Percentiles rank a stretch among this genome's conserved stretches.
These are phyloP conservation scores for Clavispora fructus DNA, from an alignment of 805 yeast species.

Conservation along the genomic window DNA sequence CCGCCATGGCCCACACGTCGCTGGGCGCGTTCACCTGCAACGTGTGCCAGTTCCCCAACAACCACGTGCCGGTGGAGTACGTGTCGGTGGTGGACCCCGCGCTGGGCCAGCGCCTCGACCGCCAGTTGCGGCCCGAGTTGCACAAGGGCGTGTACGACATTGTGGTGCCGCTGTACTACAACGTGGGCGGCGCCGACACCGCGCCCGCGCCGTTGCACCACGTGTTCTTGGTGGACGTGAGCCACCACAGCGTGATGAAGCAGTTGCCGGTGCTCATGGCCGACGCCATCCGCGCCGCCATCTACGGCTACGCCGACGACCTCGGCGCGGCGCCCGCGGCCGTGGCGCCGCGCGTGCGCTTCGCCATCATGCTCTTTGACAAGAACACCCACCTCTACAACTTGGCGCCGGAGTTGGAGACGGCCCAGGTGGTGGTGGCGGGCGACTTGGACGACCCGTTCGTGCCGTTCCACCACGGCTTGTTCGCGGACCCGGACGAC, in stretches of 20 bases:
- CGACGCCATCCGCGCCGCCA: conserved; percentile 60
- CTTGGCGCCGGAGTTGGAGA: conserved; percentile 49
- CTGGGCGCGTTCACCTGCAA: conserved; percentile 73
- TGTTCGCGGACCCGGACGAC: conserved; percentile 75
- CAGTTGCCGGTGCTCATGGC: conserved; percentile 60
- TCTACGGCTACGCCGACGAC: conserved; percentile 29
- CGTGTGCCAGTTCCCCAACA: conserved; percentile 71
- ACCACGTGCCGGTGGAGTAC: conserved; percentile 64
- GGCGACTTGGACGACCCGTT: conserved; percentile 75
- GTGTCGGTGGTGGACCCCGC: conserved; percentile 52
- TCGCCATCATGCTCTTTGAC: conserved; percentile 76
- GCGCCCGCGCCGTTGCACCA: conserved; percentile 48
- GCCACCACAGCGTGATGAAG: conserved; percentile 51
- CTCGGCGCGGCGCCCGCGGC: conserved; percentile 23
- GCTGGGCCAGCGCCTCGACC: conserved; percentile 60
- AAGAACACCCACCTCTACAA: conserved; percentile 68
- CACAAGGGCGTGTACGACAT: conserved; percentile 82
- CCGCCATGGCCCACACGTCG: conserved; percentile 64
- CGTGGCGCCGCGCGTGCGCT: conserved; percentile 17
- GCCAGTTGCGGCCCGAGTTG: conserved; percentile 65
- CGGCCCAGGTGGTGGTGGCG: conserved; percentile 55
- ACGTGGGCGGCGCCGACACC: conserved; percentile 39
- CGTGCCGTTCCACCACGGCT: conserved; percentile 71
- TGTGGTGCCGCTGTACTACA: conserved; percentile 69
- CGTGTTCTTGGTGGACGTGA: conserved; percentile 69